These are phyloP conservation scores for Acer saccharum DNA, from an alignment of 345 rosid species.

Conservation along the genomic window DNA sequence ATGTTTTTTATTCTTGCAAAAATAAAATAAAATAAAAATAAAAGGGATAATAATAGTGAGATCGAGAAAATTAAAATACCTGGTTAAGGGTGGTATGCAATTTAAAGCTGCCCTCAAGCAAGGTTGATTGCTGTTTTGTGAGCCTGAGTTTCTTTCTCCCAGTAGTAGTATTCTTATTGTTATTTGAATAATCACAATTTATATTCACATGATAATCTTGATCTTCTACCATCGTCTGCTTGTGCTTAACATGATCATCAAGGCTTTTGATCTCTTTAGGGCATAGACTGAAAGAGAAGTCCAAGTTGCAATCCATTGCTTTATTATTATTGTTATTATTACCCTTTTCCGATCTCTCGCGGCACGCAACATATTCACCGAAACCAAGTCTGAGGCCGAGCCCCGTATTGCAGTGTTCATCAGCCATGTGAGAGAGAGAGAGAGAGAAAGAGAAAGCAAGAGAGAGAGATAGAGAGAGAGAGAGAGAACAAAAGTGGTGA, in stretches of 20 bases:
- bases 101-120: conserved; percentile 50
- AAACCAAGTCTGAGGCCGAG: conserved; percentile 34
- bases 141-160: conserved; percentile 51
- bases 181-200: neutral
- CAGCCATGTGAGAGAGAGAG: conserved; percentile 18
- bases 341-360: neutral
- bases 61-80: conserved; percentile 22
- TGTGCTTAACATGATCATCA: neutral
- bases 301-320: conserved; percentile 17
- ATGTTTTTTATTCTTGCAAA: too few relatives aligned
- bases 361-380: neutral
- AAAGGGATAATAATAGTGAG: too few relatives aligned
- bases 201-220: conserved; percentile 3
- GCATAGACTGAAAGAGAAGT: conserved; percentile 32
- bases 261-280: conserved; percentile 4
- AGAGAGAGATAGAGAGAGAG: neutral
- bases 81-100: conserved; percentile 40
- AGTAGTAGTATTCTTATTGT: neutral
- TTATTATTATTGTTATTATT: neutral
- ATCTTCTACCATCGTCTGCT: neutral
- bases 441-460: neutral
- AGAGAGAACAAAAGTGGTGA: neutral
- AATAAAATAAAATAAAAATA: too few relatives aligned
- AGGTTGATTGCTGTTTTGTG: conserved; percentile 36
- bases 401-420: conserved; percentile 29